These are phyloP conservation scores for Clarireedia hainanense DNA, from an alignment of 2,329 filamentous ascomycete species.

Conservation along the genomic window DNA sequence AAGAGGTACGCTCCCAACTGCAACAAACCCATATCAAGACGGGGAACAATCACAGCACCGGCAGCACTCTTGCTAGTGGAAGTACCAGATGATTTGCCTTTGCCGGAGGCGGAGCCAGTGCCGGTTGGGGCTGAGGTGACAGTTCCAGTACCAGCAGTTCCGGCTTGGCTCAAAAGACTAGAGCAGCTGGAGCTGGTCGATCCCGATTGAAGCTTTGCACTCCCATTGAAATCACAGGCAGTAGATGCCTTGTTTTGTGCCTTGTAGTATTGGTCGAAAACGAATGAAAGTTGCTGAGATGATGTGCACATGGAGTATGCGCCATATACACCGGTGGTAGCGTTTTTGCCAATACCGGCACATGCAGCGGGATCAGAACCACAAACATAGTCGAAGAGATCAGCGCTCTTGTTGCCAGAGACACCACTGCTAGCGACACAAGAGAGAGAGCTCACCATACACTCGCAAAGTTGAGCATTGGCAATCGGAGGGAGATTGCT, in stretches of 20 bases:
- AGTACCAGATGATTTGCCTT: constrained; percentile 15
- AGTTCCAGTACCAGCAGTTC: constrained; percentile 48
- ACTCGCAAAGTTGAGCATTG: constrained; percentile 71
- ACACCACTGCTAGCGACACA: constrained; percentile 60
- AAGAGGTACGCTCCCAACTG: constrained; percentile 42
- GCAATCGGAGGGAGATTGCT: constrained; percentile 72
- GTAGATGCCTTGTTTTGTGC: constrained; percentile 42
- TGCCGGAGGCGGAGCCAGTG: constrained; percentile 23
- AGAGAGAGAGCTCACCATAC: constrained; percentile 68
- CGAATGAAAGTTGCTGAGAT: constrained; percentile 64
- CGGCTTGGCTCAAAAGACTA: constrained; percentile 53
- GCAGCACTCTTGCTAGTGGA: constrained; percentile 29
- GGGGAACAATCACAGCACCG: constrained; percentile 35
- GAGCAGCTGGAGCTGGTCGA: constrained; percentile 46
- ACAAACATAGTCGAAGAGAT: constrained; percentile 70
- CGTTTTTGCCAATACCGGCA: constrained; percentile 60
- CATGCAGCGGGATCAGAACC: constrained; percentile 50
- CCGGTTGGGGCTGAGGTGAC: constrained; percentile 42
- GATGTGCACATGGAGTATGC: constrained; percentile 70
- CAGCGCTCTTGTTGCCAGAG: constrained; percentile 49
- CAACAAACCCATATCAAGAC: constrained; percentile 37
- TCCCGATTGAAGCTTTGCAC: constrained; percentile 47
- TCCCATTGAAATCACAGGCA: constrained; percentile 66
- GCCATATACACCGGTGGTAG: constrained; percentile 61
- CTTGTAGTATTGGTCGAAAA: constrained; percentile 66